phyloP scores from a whole-genome alignment of 352 stramenopile species.

The Pilasporangium apinafurcum region DNA sequence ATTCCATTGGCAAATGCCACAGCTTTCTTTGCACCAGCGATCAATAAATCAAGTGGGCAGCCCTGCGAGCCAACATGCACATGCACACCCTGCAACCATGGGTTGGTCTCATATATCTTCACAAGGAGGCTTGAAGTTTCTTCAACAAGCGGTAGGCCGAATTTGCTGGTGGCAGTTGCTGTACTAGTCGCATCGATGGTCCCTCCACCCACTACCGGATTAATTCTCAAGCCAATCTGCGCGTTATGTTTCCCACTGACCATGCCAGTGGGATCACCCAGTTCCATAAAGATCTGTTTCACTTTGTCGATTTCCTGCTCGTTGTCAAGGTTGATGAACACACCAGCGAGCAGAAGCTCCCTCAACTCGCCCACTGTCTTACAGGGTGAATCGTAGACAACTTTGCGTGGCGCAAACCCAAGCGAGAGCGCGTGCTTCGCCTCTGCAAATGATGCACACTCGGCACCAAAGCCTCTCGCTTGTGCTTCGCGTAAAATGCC shows the following conservation, averaged over 20 bases:
- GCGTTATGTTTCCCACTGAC: constrained; percentile 17
- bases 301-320: constrained; percentile 85
- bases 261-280: constrained; percentile 14
- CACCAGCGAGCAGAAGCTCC: constrained; percentile 65
- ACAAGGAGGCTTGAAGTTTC: constrained; percentile 47
- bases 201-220: constrained; percentile 87
- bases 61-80: constrained; percentile 87
- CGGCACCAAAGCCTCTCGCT: constrained; percentile 48
- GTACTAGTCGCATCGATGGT: constrained; percentile 83
- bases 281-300: constrained; percentile 39
- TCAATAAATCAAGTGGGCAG: constrained; percentile 80
- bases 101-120: constrained; percentile 51
- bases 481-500: constrained; percentile 52
- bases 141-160: constrained; percentile 73
- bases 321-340: constrained; percentile 92
- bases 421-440: constrained; percentile 75
- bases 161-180: constrained; percentile 88
- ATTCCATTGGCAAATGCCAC: constrained; percentile 75
- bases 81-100: constrained; percentile 86
- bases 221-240: constrained; percentile 88
- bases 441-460: constrained; percentile 80
- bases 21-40: constrained; percentile 63
- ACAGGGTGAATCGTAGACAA: constrained; percentile 91
- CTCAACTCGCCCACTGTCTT: constrained; percentile 85
- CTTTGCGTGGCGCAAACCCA: constrained; percentile 54